Base-by-base conservation (phyloP, 257 asterid species). In the Solanum rostratum region DNA sequence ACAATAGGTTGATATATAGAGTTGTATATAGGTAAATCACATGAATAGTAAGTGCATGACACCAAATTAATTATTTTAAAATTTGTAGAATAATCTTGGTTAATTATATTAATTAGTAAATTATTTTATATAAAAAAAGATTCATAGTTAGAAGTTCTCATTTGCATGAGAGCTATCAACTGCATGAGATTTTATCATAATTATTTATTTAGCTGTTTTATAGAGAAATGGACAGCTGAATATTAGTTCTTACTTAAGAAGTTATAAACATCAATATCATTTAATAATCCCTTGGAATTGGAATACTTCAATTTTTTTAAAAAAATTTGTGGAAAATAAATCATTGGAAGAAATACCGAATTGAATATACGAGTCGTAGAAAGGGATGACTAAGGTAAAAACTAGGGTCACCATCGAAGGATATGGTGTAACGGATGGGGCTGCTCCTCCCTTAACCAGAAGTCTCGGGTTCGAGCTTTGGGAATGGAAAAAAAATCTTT, bases 11-110 rank as follows among this genome's bases (percentile, higher is more conserved):
- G 33, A 55, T 57, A 20, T 30, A 41, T 22, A 22, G 20, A 49
- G 37, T 87, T 86, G 50, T 53, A 79, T 89, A 22, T 89, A 83
- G 93, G 92, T 89, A 50, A 86, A 84, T 83, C 91, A 89, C 91
- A 87, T 81, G 62, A 89, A 89, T 50, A 82, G 86, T 45, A 81
- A 82, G 90, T 53, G 29, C 52, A 59, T 22, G 80, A 16, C 14
- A 50, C 27, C 29, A 29, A 50, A 2, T 74, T 74, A 14, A 22
- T 46, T 15, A 24, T 74, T 46, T 74, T 12, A 50, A 27, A 50
- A 49, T 49, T 22, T 49, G 81, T 2, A 24, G 24, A 76, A 2
- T 22, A 24, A 46, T 45, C 81, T 74, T 74, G 22, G 5, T 4
- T n/a, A 3, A 6, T 43, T 49, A 19, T 55, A 55, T 19, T 55